Percentiles rank a stretch among this genome's conserved stretches.
phyloP scores from a whole-genome alignment of 306 rosid genomes.

The Mucuna pruriens region DNA sequence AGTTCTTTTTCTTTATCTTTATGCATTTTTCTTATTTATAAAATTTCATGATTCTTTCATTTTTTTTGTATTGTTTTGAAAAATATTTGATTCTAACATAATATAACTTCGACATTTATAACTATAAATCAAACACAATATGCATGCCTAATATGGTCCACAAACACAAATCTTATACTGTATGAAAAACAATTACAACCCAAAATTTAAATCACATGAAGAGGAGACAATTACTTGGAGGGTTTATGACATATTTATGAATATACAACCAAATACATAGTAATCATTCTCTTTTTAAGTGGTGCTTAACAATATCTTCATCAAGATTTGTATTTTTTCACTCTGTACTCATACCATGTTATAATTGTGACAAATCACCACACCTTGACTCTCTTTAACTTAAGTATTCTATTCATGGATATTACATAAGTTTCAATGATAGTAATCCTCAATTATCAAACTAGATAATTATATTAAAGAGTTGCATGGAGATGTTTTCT shows the following conservation, averaged over 20 bases:
- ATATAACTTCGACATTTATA: background rate
- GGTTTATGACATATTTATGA: background rate
- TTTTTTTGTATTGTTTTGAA: background rate
- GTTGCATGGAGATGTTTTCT: background rate
- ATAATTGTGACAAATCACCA: background rate
- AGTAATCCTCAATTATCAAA: background rate
- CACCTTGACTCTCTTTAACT: background rate
- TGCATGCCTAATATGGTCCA: background rate
- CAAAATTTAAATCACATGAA: background rate
- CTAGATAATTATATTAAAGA: background rate
- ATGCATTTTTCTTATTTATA: background rate
- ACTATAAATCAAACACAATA: background rate
- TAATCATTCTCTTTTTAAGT: background rate
- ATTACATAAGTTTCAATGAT: background rate
- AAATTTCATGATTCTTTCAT: background rate
- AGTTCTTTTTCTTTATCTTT: background rate
- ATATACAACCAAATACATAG: background rate
- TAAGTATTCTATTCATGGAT: background rate
- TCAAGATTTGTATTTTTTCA: background rate
- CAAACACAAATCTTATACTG: background rate
- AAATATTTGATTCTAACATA: background rate
- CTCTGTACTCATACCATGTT: background rate
- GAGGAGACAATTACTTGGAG: background rate
- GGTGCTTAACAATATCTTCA: background rate
- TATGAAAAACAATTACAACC: background rate